These are phyloP conservation scores for Astraeus odoratus DNA, from an alignment of 768 basidiomycete species.

Conservation along the genomic window DNA sequence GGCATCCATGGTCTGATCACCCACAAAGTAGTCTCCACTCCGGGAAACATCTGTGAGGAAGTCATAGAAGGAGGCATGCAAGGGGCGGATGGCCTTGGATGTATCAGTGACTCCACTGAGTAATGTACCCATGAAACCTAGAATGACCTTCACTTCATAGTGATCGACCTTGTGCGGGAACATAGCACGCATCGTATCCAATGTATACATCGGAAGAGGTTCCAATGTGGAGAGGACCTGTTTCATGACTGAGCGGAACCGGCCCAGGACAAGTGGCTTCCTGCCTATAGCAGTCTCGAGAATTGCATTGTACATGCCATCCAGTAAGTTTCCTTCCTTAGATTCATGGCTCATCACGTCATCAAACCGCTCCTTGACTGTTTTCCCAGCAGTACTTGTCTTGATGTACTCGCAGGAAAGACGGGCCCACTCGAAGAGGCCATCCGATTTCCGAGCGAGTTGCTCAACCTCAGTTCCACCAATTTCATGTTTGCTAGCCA, in stretches of 20 bases:
- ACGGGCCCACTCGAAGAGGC: constrained; percentile 18
- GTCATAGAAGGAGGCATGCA: constrained; percentile 25
- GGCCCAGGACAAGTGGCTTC: neutral
- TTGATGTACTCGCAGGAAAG: constrained; percentile 12
- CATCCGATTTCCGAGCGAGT: constrained; percentile 10
- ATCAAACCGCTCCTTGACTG: neutral
- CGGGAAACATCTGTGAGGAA: constrained; percentile 14
- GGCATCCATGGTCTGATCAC: constrained; percentile 6
- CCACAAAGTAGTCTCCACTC: constrained; percentile 10
- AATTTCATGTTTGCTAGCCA: neutral
- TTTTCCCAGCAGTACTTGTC: neutral
- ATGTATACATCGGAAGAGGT: neutral
- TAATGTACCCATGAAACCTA: constrained; percentile 3
- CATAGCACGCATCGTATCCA: neutral
- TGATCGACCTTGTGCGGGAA: neutral
- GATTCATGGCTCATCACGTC: neutral
- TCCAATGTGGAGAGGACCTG: neutral
- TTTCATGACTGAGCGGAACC: neutral
- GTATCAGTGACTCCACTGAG: constrained; percentile 4
- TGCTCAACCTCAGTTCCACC: neutral
- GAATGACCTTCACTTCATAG: neutral
- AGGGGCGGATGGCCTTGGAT: constrained; percentile 7
- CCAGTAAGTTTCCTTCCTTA: neutral
- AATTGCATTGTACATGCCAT: neutral
- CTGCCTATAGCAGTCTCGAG: neutral